Evolutionary conservation across 345 rosid genomes (phyloP).

Genomic region (Rhodamnia argentea): DNA sequence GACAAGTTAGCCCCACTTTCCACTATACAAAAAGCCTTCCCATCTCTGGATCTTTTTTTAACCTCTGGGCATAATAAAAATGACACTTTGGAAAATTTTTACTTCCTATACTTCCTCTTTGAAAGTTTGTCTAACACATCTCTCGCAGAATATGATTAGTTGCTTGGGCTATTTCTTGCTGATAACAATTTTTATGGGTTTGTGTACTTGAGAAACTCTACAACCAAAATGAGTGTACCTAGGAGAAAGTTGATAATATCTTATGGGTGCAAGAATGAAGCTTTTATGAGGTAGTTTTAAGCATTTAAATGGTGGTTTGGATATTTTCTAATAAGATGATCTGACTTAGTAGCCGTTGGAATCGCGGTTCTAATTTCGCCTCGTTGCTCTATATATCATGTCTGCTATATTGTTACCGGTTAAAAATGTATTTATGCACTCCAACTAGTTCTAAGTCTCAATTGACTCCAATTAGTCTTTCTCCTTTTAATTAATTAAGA

Average conservation of each 20-base stretch:
- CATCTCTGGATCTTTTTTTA: background rate
- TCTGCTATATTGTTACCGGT: background rate
- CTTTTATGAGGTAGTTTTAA: background rate
- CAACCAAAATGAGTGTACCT: background rate
- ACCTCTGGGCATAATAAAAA: background rate
- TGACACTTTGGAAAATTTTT: background rate
- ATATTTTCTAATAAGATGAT: background rate
- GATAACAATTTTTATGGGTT: background rate
- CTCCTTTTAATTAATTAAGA: background rate
- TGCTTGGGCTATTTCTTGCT: background rate
- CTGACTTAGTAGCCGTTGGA: rapidly evolving
- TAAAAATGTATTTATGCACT: background rate
- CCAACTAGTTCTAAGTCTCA: background rate
- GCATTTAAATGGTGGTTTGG: background rate
- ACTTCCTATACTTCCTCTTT: background rate
- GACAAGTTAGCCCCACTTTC: background rate
- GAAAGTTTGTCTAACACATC: background rate
- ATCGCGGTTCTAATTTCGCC: background rate
- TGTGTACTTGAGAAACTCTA: background rate
- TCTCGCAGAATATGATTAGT: background rate
- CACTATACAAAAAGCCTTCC: background rate
- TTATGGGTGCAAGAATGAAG: background rate
- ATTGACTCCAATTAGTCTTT: background rate
- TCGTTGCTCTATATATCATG: background rate
- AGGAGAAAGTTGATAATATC: background rate